These are phyloP conservation scores for Verruconis gallopava DNA, from an alignment of 2,329 filamentous ascomycete genomes.

Conservation along the genomic window DNA sequence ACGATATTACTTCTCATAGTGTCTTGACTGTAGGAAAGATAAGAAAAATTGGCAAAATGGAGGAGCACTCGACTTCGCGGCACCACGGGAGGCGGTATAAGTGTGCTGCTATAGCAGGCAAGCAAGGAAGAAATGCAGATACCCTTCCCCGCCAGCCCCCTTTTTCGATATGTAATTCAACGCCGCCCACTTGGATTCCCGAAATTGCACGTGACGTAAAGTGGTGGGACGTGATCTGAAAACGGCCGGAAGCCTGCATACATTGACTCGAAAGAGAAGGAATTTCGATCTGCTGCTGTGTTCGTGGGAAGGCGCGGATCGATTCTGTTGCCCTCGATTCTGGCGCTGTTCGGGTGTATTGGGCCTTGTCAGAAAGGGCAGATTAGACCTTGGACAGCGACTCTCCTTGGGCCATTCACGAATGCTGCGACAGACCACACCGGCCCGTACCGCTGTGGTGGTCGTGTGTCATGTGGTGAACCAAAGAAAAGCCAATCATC, in stretches of 20 bases:
- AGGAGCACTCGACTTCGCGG: too few relatives aligned
- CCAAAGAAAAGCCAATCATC: background rate
- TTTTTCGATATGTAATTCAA: background rate
- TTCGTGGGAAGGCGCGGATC: background rate
- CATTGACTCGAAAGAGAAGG: background rate
- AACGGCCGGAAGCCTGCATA: background rate
- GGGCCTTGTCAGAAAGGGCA: too few relatives aligned
- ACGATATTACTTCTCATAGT: too few relatives aligned
- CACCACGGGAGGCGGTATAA: too few relatives aligned
- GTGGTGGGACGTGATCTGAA: background rate
- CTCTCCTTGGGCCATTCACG: too few relatives aligned
- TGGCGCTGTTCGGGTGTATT: too few relatives aligned
- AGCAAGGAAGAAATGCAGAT: background rate
- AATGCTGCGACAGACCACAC: too few relatives aligned
- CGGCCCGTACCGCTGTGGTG: constrained; percentile 8
- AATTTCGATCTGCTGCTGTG: background rate
- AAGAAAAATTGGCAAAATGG: too few relatives aligned
- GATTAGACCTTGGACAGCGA: too few relatives aligned
- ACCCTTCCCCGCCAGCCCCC: background rate
- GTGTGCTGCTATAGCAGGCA: background rate
- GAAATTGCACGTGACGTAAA: background rate
- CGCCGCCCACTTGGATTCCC: background rate
- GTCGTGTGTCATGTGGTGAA: constrained; percentile 4
- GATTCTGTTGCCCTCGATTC: background rate
- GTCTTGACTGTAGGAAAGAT: too few relatives aligned